Evolutionary conservation across 129 eudicot species (phyloP).

Genomic region (Centrapalus pauciflorus): DNA sequence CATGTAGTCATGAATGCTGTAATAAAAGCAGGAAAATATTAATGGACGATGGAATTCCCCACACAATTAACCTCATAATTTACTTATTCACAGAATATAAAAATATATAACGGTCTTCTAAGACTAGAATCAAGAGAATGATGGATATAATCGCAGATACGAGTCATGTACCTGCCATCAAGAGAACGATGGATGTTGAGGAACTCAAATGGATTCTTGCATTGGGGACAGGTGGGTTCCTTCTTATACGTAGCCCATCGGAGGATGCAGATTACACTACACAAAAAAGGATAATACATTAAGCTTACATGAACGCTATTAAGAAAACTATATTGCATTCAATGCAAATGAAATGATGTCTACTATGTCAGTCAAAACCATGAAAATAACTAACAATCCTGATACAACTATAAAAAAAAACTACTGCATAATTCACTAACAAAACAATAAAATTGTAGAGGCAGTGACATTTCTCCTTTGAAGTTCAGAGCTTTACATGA

Average conservation of each 20-base stretch:
- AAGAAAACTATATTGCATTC: not conserved
- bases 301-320: not conserved
- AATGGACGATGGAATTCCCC: too few species aligned
- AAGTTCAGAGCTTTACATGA: not conserved
- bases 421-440: not conserved
- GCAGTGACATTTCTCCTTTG: too few species aligned
- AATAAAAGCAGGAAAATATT: too few species aligned
- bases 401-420: not conserved
- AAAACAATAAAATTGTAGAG: too few species aligned
- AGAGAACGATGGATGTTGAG: conserved; percentile 57
- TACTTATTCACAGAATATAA: too few species aligned
- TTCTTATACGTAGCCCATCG: conserved; percentile 81
- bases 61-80: too few species aligned
- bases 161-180: too few species aligned
- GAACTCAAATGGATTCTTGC: conserved; percentile 60
- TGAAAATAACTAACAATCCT: not conserved
- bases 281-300: not conserved
- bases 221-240: conserved; percentile 86
- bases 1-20: too few species aligned
- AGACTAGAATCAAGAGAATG: too few species aligned
- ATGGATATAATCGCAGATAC: too few species aligned
- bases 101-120: too few species aligned
- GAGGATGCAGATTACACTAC: conserved; percentile 78
- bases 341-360: not conserved
- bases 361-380: not conserved